These are phyloP conservation scores for Eucalyptus paniculata DNA, from an alignment of 345 rosid genomes.

Conservation along the genomic window DNA sequence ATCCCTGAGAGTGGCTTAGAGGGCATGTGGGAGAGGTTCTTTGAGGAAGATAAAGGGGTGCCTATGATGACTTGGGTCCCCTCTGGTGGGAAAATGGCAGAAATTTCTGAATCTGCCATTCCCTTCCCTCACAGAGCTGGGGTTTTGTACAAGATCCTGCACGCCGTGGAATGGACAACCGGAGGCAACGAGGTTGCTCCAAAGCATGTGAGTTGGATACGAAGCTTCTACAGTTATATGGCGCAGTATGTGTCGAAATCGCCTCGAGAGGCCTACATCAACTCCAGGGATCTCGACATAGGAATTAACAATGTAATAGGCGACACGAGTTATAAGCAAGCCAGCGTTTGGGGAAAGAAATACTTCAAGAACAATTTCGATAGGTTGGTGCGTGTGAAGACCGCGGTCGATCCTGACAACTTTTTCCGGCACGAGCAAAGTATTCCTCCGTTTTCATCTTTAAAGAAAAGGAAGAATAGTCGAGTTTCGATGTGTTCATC, in stretches of 20 bases:
- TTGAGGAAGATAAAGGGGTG: neutral
- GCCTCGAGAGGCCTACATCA: neutral
- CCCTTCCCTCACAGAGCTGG: slow-evolving; percentile 36
- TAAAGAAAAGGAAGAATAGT: neutral
- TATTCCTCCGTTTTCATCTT: neutral
- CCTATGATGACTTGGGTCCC: neutral
- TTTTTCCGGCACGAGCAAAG: neutral
- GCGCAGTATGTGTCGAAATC: neutral
- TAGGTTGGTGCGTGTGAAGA: slow-evolving; percentile 18
- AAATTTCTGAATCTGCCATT: slow-evolving; percentile 9
- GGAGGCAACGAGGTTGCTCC: neutral
- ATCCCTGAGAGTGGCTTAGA: slow-evolving; percentile 7
- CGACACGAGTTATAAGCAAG: slow-evolving; percentile 6
- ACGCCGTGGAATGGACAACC: neutral
- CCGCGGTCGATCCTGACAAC: slow-evolving; percentile 12
- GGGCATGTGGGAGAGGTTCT: slow-evolving; percentile 4
- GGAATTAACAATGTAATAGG: neutral
- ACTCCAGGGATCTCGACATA: neutral
- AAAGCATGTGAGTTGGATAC: slow-evolving; percentile 10
- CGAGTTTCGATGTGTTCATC: neutral
- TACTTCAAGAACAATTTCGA: slow-evolving; percentile 6
- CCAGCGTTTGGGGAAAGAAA: slow-evolving; percentile 21
- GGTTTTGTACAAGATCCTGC: slow-evolving; percentile 6
- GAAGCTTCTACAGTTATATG: neutral
- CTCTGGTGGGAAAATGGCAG: slow-evolving; percentile 31